These are phyloP conservation scores for Kwoniella botswanensis DNA, from an alignment of 768 basidiomycete genomes.

Conservation along the genomic window DNA sequence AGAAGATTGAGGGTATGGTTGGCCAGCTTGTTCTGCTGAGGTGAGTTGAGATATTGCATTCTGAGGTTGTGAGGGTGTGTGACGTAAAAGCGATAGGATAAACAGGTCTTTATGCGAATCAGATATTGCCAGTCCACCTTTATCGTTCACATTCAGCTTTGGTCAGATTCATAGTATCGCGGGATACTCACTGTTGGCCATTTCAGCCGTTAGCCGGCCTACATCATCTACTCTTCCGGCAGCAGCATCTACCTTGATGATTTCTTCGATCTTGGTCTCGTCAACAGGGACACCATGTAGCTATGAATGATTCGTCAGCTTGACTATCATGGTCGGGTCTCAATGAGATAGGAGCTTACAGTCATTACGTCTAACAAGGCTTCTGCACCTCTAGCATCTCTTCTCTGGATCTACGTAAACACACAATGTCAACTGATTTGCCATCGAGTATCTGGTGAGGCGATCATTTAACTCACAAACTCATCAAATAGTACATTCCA, in stretches of 20 bases:
- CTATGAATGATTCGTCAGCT: slow-evolving; percentile 60
- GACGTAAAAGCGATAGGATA: slow-evolving; percentile 63
- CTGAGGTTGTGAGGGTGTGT: slow-evolving; percentile 63
- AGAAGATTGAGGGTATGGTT: slow-evolving; percentile 72
- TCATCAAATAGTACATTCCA: slow-evolving; percentile 66
- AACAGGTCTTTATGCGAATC: slow-evolving; percentile 58
- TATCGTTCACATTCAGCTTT: slow-evolving; percentile 12
- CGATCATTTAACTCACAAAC: slow-evolving; percentile 59
- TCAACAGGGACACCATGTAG: slow-evolving; percentile 56
- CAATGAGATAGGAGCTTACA: slow-evolving; percentile 40
- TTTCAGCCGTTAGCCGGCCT: slow-evolving; percentile 15
- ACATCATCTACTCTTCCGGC: slow-evolving; percentile 30
- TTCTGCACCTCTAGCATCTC: slow-evolving; percentile 65
- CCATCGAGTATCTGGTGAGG: too few relatives aligned
- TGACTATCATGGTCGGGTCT: not conserved
- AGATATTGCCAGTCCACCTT: not conserved
- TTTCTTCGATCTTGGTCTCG: slow-evolving; percentile 61
- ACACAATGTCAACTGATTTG: slow-evolving; percentile 12
- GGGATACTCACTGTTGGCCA: slow-evolving; percentile 61
- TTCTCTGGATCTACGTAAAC: slow-evolving; percentile 61
- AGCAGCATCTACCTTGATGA: slow-evolving; percentile 65
- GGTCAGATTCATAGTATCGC: slow-evolving; percentile 59
- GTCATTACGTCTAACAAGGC: slow-evolving; percentile 65
- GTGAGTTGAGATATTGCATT: slow-evolving; percentile 73
- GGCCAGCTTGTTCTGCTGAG: slow-evolving; percentile 69